phyloP scores from a whole-genome alignment of 805 yeast genomes.

The Kuraishia molischiana region DNA sequence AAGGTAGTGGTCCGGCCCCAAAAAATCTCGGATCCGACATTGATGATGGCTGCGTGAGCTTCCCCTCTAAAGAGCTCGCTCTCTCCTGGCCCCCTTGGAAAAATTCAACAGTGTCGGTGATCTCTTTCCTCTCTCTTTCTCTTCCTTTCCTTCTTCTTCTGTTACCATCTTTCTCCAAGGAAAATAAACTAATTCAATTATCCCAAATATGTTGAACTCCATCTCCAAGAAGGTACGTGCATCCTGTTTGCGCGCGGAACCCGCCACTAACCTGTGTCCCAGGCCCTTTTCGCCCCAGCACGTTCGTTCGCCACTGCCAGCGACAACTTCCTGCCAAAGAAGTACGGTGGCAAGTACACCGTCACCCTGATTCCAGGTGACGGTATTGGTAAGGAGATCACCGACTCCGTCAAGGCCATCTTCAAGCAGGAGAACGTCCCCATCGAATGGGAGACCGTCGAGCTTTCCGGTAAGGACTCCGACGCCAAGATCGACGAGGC shows the following conservation, averaged over 20 bases:
- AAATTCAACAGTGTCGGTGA: too few species aligned
- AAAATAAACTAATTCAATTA: too few species aligned
- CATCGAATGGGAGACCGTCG: constrained; percentile 84
- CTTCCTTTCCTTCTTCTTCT: too few species aligned
- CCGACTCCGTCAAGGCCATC: constrained; percentile 86
- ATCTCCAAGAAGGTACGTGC: neutral
- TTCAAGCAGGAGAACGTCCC: constrained; percentile 85
- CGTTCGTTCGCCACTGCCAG: constrained; percentile 21
- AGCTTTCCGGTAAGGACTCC: constrained; percentile 48
- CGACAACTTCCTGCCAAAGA: constrained; percentile 53
- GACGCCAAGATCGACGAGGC: constrained; percentile 63
- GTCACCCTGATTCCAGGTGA: constrained; percentile 97
- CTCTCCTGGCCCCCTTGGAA: too few species aligned
- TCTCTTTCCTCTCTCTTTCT: too few species aligned
- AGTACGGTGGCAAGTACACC: constrained; percentile 89
- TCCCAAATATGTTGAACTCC: neutral
- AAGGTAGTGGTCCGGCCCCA: too few species aligned
- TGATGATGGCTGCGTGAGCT: too few species aligned
- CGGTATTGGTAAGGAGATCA: constrained; percentile 94
- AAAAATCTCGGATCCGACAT: too few species aligned
- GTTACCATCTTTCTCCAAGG: too few species aligned
- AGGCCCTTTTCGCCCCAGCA: neutral
- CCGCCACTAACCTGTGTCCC: too few species aligned
- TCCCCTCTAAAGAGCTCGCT: too few species aligned
- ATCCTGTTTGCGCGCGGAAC: too few species aligned